Evolutionary conservation across 768 basidiomycete species (phyloP).

Genomic region (Amanita pseudoporphyria): DNA sequence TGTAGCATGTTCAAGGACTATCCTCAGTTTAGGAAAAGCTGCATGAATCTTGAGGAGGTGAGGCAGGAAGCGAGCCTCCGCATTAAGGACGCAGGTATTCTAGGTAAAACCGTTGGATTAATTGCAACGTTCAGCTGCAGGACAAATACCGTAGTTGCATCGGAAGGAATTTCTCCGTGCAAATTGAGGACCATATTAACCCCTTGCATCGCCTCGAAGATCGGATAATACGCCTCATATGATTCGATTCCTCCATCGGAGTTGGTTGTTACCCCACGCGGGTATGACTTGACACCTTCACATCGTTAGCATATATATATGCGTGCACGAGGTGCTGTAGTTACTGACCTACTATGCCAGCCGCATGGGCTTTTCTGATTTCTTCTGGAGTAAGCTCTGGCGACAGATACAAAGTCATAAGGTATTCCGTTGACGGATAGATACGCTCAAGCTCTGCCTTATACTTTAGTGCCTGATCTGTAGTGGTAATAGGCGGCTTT

Average conservation of each 20-base stretch:
- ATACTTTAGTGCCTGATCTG: constrained; percentile 75
- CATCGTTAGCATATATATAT: neutral
- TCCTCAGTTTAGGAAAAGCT: constrained; percentile 82
- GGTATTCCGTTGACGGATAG: constrained; percentile 71
- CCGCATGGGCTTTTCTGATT: constrained; percentile 76
- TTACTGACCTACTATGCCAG: constrained; percentile 61
- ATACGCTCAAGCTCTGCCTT: constrained; percentile 63
- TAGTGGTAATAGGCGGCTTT: constrained; percentile 77
- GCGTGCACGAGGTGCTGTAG: too few species aligned
- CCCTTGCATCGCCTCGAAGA: constrained; percentile 92
- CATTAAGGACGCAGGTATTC: constrained; percentile 91
- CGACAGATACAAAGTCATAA: constrained; percentile 96
- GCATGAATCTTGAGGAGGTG: constrained; percentile 76
- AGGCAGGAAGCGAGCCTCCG: constrained; percentile 81
- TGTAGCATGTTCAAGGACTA: constrained; percentile 96
- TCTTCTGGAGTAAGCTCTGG: constrained; percentile 86
- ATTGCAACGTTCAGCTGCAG: neutral
- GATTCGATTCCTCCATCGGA: constrained; percentile 95
- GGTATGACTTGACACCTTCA: constrained; percentile 88
- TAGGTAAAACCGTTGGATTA: constrained; percentile 18
- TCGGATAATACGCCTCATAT: constrained; percentile 86
- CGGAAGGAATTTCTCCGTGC: constrained; percentile 96
- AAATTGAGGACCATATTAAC: constrained; percentile 92
- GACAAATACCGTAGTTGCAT: constrained; percentile 38
- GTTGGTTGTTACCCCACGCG: constrained; percentile 95